Evolutionary conservation across 345 rosid genomes (phyloP).

Genomic region (Stellera chamaejasme): DNA sequence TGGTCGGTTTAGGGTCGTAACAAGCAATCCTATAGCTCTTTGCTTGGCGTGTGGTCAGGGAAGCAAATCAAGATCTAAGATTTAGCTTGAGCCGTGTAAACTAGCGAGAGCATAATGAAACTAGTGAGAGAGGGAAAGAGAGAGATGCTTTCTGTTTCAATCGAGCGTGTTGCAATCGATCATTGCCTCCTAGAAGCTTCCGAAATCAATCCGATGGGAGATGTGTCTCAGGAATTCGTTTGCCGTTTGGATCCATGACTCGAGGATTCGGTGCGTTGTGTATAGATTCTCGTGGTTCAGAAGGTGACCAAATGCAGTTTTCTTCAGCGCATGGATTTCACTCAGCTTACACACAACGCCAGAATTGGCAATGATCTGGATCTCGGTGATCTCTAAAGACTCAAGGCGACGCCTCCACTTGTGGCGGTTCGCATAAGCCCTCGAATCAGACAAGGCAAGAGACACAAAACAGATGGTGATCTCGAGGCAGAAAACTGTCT

Average conservation of each 20-base stretch:
- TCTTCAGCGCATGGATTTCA: slow-evolving; percentile 39
- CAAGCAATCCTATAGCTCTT: no score
- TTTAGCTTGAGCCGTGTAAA: no score
- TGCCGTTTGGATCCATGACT: slow-evolving; percentile 56
- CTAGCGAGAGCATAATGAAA: no score
- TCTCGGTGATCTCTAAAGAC: slow-evolving; percentile 47
- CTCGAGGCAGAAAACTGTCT: slow-evolving; percentile 41
- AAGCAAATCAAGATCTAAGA: no score
- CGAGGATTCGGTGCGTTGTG: slow-evolving; percentile 60
- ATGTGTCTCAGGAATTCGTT: slow-evolving; percentile 34
- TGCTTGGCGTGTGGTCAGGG: no score
- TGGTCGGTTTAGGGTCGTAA: no score
- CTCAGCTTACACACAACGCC: slow-evolving; percentile 51
- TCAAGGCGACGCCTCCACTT: slow-evolving; percentile 65
- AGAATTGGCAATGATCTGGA: slow-evolving; percentile 59
- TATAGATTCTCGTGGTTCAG: slow-evolving; percentile 64
- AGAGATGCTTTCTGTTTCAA: slow-evolving; percentile 53
- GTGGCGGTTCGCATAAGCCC: slow-evolving; percentile 57
- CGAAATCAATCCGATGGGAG: slow-evolving; percentile 27
- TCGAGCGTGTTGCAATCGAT: slow-evolving; percentile 49
- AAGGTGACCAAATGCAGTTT: slow-evolving; percentile 38
- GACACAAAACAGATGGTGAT: slow-evolving; percentile 68
- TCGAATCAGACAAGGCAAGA: slow-evolving; percentile 44
- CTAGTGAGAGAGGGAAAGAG: no score
- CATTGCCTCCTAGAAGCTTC: slow-evolving; percentile 32